These are phyloP conservation scores for Dissoconium aciculare DNA, from an alignment of 2,329 filamentous ascomycete genomes.

Conservation along the genomic window DNA sequence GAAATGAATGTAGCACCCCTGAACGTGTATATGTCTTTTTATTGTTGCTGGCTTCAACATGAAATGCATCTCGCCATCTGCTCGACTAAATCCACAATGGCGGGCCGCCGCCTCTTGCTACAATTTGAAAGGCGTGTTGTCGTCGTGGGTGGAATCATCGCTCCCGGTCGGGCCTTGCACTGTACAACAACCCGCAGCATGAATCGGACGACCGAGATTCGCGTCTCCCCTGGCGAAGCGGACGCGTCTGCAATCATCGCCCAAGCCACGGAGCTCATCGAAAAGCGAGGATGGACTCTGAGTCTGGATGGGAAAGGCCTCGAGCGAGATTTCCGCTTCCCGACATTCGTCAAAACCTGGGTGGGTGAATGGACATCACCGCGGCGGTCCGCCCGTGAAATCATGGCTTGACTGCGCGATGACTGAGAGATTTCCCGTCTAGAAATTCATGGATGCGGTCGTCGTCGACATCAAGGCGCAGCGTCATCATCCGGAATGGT, in stretches of 20 bases:
- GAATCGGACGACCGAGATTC: no score
- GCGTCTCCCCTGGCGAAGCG: not conserved
- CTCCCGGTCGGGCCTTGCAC: no score
- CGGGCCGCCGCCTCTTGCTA: no score
- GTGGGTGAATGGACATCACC: slow-evolving; percentile 12
- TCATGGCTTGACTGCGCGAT: not conserved
- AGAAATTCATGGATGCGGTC: slow-evolving; percentile 64
- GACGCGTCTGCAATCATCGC: not conserved
- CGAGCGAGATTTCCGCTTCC: slow-evolving; percentile 25
- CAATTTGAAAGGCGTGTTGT: no score
- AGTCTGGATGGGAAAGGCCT: slow-evolving; percentile 22
- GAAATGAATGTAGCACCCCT: no score
- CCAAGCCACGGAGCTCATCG: slow-evolving; percentile 16
- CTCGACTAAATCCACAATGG: no score
- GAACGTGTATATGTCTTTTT: no score
- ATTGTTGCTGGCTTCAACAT: no score
- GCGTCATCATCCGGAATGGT: slow-evolving; percentile 65
- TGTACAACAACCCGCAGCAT: no score
- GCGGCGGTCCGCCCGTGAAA: not conserved
- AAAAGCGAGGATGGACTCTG: slow-evolving; percentile 20
- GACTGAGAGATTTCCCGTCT: slow-evolving; percentile 1
- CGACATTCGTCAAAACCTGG: slow-evolving; percentile 27
- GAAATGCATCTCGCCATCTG: no score
- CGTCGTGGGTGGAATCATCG: no score
- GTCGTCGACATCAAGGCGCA: slow-evolving; percentile 51